Evolutionary conservation across 208 protist species (phyloP).

Genomic region (Acanthamoeba comandoni): DNA sequence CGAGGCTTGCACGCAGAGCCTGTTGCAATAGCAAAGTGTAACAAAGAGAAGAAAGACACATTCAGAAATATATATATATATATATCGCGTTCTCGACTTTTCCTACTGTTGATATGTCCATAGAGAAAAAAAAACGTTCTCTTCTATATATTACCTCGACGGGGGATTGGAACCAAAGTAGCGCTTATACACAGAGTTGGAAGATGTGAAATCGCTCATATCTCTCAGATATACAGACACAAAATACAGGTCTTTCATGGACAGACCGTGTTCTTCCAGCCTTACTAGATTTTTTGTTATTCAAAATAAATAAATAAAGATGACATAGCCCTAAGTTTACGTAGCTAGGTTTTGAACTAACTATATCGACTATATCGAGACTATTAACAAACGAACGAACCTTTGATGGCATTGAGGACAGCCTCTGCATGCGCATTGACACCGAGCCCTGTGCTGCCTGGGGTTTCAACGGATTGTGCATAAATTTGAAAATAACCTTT

Average conservation of each 20-base stretch:
- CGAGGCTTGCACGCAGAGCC: constrained; percentile 61
- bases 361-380: too few relatives aligned
- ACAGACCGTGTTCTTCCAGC: neutral
- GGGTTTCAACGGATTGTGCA: too few relatives aligned
- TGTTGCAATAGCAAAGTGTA: neutral
- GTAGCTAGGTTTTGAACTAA: too few relatives aligned
- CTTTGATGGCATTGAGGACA: too few relatives aligned
- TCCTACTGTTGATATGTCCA: constrained; percentile 15
- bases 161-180: constrained; percentile 73
- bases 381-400: too few relatives aligned
- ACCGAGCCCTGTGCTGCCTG: too few relatives aligned
- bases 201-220: constrained; percentile 32
- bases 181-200: constrained; percentile 50
- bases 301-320: neutral
- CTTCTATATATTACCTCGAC: constrained; percentile 55
- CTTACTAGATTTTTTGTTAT: neutral
- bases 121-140: too few relatives aligned
- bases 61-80: constrained; percentile 33
- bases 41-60: neutral
- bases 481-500: too few relatives aligned
- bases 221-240: constrained; percentile 71
- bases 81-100: neutral
- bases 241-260: constrained; percentile 47
- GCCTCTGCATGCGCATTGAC: too few relatives aligned
- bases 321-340: too few relatives aligned